Percentiles rank a stretch among this genome's conserved stretches.
phyloP scores from a whole-genome alignment of 208 protist genomes.

The Trypanosoma mega region DNA sequence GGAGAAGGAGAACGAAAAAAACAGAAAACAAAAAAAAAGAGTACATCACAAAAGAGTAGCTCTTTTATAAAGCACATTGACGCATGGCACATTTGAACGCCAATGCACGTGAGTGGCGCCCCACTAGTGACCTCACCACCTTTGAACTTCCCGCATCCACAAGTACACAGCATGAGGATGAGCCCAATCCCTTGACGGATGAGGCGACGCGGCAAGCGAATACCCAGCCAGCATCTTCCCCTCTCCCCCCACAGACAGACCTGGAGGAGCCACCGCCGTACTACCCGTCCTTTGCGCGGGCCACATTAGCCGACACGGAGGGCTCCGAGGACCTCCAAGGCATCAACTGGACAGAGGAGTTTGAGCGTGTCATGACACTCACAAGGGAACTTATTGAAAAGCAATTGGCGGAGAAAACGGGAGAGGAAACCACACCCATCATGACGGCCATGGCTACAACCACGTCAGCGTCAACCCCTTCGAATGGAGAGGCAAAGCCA shows the following conservation, averaged over 20 bases:
- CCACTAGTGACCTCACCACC: slow-evolving; percentile 40
- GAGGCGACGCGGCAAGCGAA: slow-evolving; percentile 4
- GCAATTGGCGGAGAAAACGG: slow-evolving; percentile 45
- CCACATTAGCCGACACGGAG: not conserved
- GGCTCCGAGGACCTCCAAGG: slow-evolving; percentile 21
- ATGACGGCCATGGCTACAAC: not conserved
- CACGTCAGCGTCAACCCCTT: slow-evolving; percentile 4
- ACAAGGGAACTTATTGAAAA: slow-evolving; percentile 64
- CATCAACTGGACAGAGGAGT: slow-evolving; percentile 73
- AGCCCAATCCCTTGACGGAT: not conserved
- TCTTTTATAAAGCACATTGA: no score
- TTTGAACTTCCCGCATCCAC: slow-evolving; percentile 51
- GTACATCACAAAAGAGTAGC: not conserved
- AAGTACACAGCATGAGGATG: slow-evolving; percentile 11
- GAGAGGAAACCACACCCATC: not conserved
- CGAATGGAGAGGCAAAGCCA: not conserved
- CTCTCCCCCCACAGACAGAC: slow-evolving; percentile 15
- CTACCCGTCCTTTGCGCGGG: slow-evolving; percentile 27
- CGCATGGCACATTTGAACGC: slow-evolving; percentile 53
- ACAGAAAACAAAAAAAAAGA: slow-evolving; percentile 9
- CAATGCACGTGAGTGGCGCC: slow-evolving; percentile 79
- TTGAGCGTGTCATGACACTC: slow-evolving; percentile 67
- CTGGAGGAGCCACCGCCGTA: slow-evolving; percentile 18
- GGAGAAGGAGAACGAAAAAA: not conserved
- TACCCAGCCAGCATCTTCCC: slow-evolving; percentile 2